phyloP scores from a whole-genome alignment of 495 filamentous ascomycete species.

The Aspergillus leporis region DNA sequence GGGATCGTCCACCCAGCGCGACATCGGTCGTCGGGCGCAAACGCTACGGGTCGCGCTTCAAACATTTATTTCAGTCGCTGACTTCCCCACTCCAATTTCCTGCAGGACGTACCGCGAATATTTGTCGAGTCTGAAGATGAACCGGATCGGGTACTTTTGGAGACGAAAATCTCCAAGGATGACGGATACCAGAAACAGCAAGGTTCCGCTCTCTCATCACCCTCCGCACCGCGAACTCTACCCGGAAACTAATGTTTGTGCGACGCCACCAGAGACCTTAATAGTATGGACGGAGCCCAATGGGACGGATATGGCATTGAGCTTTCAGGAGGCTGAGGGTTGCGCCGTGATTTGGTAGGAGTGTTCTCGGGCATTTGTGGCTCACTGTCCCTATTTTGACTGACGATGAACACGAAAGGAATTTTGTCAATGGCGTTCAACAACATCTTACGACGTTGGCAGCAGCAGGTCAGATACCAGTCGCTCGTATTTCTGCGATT shows the following conservation, averaged over 20 bases:
- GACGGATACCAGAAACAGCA: conserved; percentile 99
- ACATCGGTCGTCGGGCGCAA: conserved; percentile 23
- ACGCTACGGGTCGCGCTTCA: conserved; percentile 12
- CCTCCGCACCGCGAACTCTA: conserved; percentile 4
- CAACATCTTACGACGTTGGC: conserved; percentile 57
- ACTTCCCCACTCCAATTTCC: conserved; percentile 8
- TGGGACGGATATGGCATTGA: conserved; percentile 94
- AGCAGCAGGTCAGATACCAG: conserved; percentile 46
- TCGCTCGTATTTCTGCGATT: conserved; percentile 6
- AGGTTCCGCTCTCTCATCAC: conserved; percentile 54
- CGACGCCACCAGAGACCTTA: conserved; percentile 70
- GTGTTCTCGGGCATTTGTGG: conserved; percentile 9
- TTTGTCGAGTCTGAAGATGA: conserved; percentile 92
- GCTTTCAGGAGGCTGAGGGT: conserved; percentile 96
- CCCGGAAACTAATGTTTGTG: conserved; percentile 23
- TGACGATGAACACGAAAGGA: conserved; percentile 56
- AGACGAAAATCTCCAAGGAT: conserved; percentile 87
- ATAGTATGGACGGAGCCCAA: conserved; percentile 95
- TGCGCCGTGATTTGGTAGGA: conserved; percentile 87
- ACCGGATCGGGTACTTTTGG: conserved; percentile 75
- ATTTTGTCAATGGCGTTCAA: conserved; percentile 86
- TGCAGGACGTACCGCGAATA: conserved; percentile 79
- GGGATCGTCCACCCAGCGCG: conserved; percentile 15
- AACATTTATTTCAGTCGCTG: conserved; percentile 10
- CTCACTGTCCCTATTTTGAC: conserved; percentile 6